Evolutionary conservation across 768 basidiomycete species (phyloP), one percentile per base, ranked within the genome.

Genomic region (Kwoniella pini): DNA sequence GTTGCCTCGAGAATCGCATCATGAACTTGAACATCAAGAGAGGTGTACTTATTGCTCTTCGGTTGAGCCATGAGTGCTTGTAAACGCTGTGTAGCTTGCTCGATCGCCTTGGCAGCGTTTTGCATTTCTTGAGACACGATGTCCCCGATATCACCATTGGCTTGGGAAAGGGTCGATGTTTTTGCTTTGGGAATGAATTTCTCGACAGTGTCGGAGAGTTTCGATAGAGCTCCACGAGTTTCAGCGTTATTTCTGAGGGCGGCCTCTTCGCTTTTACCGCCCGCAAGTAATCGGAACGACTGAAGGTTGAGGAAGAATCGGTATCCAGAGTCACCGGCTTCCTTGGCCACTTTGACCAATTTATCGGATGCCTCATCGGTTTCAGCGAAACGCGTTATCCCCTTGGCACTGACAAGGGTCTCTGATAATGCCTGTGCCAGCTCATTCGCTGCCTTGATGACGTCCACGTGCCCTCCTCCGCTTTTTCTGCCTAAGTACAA

Each of bases 111-210:
- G 3, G 96, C 91, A 22, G 96, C 93, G 57, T 88, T 86, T 65
- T 85, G 81, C 96, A 99, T 98, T 81, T 98, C 96, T 72, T 88
- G 87, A 79, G 95, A 91, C 61, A 99, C 95, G 54, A 98, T 84
- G 72, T 98, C 89, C 19, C 95, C 93, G 63, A 99, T 88, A 75
- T 98, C 89, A 30, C 93, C 96, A 68, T 88, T 95, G 28, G 89
- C 84, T 64, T 86, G 87, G 15, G 87, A 82, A 59, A 93, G 76
- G 11, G 85, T 82, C 17, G 84, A 84, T 1, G 86, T 81, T 72
- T 87, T 89, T 51, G 85, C 81, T 55, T 87, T 88, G 17, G 92
- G 91, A 27, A 93, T 84, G 40, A 99, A 81, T 6, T 81, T 82
- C 64, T 99, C 96, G 44, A 98, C 87, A 19, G 87, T 81, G 71